phyloP scores from a whole-genome alignment of 495 filamentous ascomycete species.

The Daldinia caldariorum region DNA sequence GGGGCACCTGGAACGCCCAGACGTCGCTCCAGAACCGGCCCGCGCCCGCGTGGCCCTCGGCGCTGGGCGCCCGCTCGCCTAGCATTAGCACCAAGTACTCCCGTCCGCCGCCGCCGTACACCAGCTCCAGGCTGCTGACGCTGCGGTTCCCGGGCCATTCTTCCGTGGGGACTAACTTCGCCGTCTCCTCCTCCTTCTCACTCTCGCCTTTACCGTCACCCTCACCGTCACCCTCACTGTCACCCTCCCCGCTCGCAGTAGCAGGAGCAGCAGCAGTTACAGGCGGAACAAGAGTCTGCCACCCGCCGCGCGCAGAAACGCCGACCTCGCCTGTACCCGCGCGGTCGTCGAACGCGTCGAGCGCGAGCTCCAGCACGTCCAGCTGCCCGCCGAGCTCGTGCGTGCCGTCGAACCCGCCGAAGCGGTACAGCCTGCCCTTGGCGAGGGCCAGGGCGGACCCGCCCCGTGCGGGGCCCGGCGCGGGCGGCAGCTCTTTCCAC shows the following conservation, averaged over 20 bases:
- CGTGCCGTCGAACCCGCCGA: conserved; percentile 77
- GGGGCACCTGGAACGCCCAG: conserved; percentile 75
- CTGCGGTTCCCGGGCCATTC: conserved; percentile 57
- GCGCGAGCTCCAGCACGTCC: conserved; percentile 66
- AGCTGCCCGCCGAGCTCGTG: conserved; percentile 70
- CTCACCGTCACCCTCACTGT: too few species aligned
- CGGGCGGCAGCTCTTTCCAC: conserved; percentile 71
- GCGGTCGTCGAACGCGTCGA: conserved; percentile 61
- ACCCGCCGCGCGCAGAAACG: conserved; percentile 49
- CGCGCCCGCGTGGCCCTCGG: conserved; percentile 69
- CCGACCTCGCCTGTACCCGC: conserved; percentile 52
- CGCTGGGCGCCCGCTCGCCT: conserved; percentile 71
- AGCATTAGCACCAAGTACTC: conserved; percentile 72
- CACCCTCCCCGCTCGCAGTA: too few species aligned
- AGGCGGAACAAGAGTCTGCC: conserved; percentile 50
- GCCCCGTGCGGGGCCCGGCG: conserved; percentile 68
- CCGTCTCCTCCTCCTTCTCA: conserved; percentile 29
- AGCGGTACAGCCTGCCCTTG: conserved; percentile 69
- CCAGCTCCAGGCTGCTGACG: conserved; percentile 58
- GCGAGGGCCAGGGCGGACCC: conserved; percentile 70
- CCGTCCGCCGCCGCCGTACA: conserved; percentile 62
- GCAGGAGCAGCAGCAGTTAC: conserved; percentile 33
- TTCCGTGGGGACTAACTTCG: conserved; percentile 43
- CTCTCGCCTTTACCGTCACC: too few species aligned
- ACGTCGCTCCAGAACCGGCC: conserved; percentile 76